Conservation (phyloP, 2,329 filamentous ascomycete genomes). For the Pseudogymnoascus sp. region DNA sequence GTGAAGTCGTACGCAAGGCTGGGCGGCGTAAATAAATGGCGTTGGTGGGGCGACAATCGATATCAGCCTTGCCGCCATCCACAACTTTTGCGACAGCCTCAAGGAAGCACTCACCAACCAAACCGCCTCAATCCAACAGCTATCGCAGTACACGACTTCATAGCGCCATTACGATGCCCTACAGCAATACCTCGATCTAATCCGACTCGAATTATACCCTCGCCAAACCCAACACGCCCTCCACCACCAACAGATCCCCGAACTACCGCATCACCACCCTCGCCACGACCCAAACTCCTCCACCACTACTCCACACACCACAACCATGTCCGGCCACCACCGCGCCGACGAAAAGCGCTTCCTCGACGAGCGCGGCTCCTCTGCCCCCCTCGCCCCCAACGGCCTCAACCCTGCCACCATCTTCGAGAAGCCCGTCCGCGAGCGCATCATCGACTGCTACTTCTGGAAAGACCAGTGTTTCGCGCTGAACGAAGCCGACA, state of each 20-base stretch:
- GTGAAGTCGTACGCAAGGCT: constrained; percentile 3
- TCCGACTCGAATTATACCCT: not conserved
- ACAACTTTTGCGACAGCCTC: constrained; percentile 16
- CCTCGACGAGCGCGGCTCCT: constrained; percentile 84
- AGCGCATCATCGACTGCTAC: constrained; percentile 90
- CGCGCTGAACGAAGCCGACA: constrained; percentile 72
- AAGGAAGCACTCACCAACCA: not conserved
- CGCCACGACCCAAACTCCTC: not conserved
- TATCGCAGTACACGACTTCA: not conserved
- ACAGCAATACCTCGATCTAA: not conserved
- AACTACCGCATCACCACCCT: not conserved
- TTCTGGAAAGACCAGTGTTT: constrained; percentile 99
- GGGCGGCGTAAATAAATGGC: constrained; percentile 12
- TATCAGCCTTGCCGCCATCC: constrained; percentile 24
- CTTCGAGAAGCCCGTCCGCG: constrained; percentile 89
- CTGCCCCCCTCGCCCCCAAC: constrained; percentile 66
- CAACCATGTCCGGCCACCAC: constrained; percentile 46
- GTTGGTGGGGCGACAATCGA: constrained; percentile 39
- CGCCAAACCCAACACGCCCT: not conserved
- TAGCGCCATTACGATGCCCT: not conserved
- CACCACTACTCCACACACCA: not conserved
- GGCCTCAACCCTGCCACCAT: constrained; percentile 92
- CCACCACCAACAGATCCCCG: not conserved
- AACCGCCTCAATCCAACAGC: constrained; percentile 14
- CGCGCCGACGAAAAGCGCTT: constrained; percentile 74